Conservation (phyloP, 2,329 filamentous ascomycete species). For the Aphanoascus verrucosus region DNA sequence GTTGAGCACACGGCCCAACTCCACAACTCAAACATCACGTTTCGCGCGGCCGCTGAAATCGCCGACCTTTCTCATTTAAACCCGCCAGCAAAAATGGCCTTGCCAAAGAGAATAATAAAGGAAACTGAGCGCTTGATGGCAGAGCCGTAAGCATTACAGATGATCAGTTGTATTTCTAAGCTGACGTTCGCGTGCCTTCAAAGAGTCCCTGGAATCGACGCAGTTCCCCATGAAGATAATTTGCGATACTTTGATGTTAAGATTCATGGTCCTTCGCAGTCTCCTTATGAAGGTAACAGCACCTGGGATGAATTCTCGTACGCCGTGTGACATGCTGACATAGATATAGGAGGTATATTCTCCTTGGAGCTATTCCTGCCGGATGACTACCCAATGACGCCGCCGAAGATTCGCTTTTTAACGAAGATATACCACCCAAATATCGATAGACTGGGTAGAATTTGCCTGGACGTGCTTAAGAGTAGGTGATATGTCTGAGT, state of each 20-base stretch:
- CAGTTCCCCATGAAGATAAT: slow-evolving; percentile 92
- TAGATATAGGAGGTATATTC: slow-evolving; percentile 62
- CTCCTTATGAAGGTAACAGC: slow-evolving; percentile 75
- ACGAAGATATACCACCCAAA: slow-evolving; percentile 99
- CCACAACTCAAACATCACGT: not conserved
- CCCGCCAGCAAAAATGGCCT: slow-evolving; percentile 42
- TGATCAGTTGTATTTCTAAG: not conserved
- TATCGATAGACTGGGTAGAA: slow-evolving; percentile 92
- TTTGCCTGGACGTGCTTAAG: slow-evolving; percentile 94
- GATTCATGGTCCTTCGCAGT: slow-evolving; percentile 83
- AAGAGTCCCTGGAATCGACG: slow-evolving; percentile 92
- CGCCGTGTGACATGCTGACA: not conserved
- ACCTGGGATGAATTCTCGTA: not conserved
- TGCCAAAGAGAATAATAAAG: slow-evolving; percentile 96
- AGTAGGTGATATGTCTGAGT: slow-evolving; percentile 46
- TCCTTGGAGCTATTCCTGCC: slow-evolving; percentile 95
- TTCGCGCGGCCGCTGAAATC: not conserved
- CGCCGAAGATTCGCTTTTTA: slow-evolving; percentile 94
- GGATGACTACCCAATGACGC: slow-evolving; percentile 98
- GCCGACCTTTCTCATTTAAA: not conserved
- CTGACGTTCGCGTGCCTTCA: slow-evolving; percentile 1
- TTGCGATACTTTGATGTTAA: slow-evolving; percentile 96
- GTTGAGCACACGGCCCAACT: not conserved
- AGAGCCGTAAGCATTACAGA: slow-evolving; percentile 61
- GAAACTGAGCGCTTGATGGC: slow-evolving; percentile 96